These are phyloP conservation scores for Blumeria hordei DNA, from an alignment of 2,329 filamentous ascomycete genomes.

Conservation along the genomic window DNA sequence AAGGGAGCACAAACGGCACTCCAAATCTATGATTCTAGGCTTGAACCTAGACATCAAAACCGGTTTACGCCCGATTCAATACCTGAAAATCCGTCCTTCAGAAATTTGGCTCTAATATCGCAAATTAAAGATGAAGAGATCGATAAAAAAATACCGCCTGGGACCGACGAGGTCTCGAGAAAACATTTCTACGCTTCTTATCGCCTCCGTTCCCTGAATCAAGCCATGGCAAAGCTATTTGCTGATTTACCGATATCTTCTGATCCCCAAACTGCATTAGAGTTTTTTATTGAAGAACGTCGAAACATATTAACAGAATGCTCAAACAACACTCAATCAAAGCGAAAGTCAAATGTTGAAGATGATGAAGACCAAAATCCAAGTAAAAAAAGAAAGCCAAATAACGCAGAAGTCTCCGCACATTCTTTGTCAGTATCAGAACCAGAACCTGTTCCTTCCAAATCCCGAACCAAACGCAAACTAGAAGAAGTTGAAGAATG, in stretches of 20 bases:
- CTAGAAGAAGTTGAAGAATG: conserved; percentile 7
- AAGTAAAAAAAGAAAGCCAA: conserved; percentile 9
- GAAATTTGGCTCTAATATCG: neutral
- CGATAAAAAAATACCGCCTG: conserved; percentile 5
- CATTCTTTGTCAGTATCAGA: neutral
- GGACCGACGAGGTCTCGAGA: conserved; percentile 7
- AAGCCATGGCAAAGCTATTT: conserved; percentile 9
- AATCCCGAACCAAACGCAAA: neutral
- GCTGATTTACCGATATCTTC: conserved; percentile 2
- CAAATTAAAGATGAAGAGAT: conserved; percentile 8
- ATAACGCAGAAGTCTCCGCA: neutral
- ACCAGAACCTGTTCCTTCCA: conserved; percentile 1
- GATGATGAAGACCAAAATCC: conserved; percentile 7
- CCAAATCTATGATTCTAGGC: neutral
- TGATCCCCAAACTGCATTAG: conserved; percentile 2
- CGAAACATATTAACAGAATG: conserved; percentile 4
- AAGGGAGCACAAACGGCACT: neutral
- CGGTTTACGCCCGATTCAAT: neutral
- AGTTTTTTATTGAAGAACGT: conserved; percentile 6
- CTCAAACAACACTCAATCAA: conserved; percentile 2
- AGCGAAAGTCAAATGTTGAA: conserved; percentile 6
- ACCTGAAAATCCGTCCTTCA: neutral
- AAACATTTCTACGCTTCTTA: conserved; percentile 10
- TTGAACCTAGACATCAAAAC: neutral
- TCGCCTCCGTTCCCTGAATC: conserved; percentile 13